phyloP scores from a whole-genome alignment of 169 alveolate genomes.

The Perkinsus chesapeaki region DNA sequence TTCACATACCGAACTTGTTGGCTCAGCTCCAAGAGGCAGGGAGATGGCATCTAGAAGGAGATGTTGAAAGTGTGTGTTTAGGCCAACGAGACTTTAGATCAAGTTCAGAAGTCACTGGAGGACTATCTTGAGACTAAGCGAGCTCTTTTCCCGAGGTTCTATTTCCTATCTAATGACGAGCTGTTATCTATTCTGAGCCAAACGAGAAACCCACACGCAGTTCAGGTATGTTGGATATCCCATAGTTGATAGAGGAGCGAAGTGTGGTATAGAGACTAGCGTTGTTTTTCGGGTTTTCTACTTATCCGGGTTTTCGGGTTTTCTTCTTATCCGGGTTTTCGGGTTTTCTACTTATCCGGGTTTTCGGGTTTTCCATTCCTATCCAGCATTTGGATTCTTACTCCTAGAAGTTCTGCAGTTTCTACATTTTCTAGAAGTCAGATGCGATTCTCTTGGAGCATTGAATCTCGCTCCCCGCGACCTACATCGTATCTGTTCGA shows the following conservation, averaged over 20 bases:
- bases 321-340: too few relatives aligned
- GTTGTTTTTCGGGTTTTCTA: background rate
- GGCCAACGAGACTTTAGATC: constrained; percentile 63
- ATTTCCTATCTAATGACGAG: constrained; percentile 81
- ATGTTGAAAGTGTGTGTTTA: constrained; percentile 24
- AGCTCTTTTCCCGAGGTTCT: constrained; percentile 84
- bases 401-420: constrained; percentile 75
- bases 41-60: background rate
- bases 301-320: too few relatives aligned
- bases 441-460: too few relatives aligned
- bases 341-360: too few relatives aligned
- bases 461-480: too few relatives aligned
- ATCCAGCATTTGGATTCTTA: too few relatives aligned
- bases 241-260: constrained; percentile 27
- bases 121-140: constrained; percentile 82
- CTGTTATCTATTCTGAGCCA: constrained; percentile 75
- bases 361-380: too few relatives aligned
- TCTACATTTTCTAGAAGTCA: constrained; percentile 69
- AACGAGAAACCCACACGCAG: constrained; percentile 70
- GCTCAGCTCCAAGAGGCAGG: background rate
- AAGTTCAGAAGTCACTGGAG: constrained; percentile 74
- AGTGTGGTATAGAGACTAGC: constrained; percentile 28
- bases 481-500: too few relatives aligned
- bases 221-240: constrained; percentile 31
- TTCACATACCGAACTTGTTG: background rate